Evolutionary conservation across 257 asterid species (phyloP), one percentile per base, ranked within the genome.

Genomic region (Paraleonurus japonicus): DNA sequence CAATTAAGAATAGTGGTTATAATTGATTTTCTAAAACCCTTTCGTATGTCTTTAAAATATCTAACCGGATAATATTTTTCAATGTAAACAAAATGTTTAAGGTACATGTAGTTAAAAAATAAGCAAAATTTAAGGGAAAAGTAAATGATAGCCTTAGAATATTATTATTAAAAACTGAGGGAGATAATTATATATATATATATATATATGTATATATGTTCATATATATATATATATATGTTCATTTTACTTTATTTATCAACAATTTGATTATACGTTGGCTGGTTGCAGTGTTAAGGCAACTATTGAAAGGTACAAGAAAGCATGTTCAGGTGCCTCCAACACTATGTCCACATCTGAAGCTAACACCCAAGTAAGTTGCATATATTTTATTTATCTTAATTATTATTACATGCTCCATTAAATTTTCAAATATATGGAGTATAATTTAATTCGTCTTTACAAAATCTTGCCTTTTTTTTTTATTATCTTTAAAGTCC

Each of bases 261-360:
- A 32, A 4, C 6, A 32, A 32, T 32, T 32, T 32, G 37, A 3
- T 32, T 4, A 32, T 32, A 32, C 37, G 6, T 32, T 32, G 33
- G 32, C 43, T 24, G 84, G 67, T 47, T 86, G 78, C 90, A 92
- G 98, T 80, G 96, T 92, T 70, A 81, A 87, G 88, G 95, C 82
- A 26, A 92, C 96, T 6, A 92, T 92, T 81, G 98, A 92, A 4
- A 86, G 89, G 86, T 92, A 89, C 85, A 89, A 92, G 92, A 92
- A 92, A 82, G 86, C 92, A 11, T 71, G 82, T 76, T 61, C 86
- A 62, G 96, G 88, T 81, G 84, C 95, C 72, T 45, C 94, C 50
- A 85, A 69, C 63, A 20, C 89, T 45, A 88, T 89, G 62, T 82
- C 96, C 78, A 80, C 92, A 16, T 86, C 98, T 79, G 96, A 87